Evolutionary conservation across 192 early-diverging fungal species (phyloP).

Genomic region (Gryganskiella cystojenkinii): DNA sequence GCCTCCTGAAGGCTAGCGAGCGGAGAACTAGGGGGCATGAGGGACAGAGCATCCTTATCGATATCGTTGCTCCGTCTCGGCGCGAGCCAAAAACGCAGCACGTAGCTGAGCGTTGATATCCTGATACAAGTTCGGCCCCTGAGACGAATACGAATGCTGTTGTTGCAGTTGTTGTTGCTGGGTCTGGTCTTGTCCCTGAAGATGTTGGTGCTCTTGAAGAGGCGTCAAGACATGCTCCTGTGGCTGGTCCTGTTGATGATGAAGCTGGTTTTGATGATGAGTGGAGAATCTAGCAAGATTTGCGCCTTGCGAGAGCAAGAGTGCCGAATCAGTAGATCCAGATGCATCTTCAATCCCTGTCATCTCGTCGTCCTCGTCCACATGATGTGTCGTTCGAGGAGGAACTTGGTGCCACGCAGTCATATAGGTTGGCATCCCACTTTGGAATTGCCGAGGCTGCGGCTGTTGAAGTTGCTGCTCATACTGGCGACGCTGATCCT

Average conservation of each 20-base stretch:
- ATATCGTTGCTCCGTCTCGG: conserved; percentile 24
- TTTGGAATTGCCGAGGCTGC: conserved; percentile 4
- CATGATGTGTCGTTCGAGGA: conserved; percentile 33
- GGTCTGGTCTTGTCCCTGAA: background rate
- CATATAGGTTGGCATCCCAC: conserved; percentile 34
- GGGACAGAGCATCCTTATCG: background rate
- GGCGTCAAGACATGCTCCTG: conserved; percentile 5
- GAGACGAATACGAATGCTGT: too few relatives aligned
- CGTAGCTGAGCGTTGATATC: conserved; percentile 49
- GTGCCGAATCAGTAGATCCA: too few relatives aligned
- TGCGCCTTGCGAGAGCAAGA: too few relatives aligned
- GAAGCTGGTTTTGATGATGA: too few relatives aligned
- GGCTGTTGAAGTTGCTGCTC: conserved; percentile 5
- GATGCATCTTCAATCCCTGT: conserved; percentile 19
- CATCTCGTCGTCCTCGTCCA: conserved; percentile 54
- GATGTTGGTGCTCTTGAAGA: background rate
- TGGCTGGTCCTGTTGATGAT: background rate
- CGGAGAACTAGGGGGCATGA: too few relatives aligned
- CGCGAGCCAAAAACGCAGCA: conserved; percentile 28
- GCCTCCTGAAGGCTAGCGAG: too few relatives aligned
- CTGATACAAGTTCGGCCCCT: conserved; percentile 19
- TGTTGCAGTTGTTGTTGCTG: conserved; percentile 6
- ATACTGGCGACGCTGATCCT: conserved; percentile 5
- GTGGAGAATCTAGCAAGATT: background rate
- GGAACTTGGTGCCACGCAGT: conserved; percentile 41